These are phyloP conservation scores for Paspalum notatum DNA, from an alignment of 176 grass and related monocot genomes.

Conservation along the genomic window DNA sequence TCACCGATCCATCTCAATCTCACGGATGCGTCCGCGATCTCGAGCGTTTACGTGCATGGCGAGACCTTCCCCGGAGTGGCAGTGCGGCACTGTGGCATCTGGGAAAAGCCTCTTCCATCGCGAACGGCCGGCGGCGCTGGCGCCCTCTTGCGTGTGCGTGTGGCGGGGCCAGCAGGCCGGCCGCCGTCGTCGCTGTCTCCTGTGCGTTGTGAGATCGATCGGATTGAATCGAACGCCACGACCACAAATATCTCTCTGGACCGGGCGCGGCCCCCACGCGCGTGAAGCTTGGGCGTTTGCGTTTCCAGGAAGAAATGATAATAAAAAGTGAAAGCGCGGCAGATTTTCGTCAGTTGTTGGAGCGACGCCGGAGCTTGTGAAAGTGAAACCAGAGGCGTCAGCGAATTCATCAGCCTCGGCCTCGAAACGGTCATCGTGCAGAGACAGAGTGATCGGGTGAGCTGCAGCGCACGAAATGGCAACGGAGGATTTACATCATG, in stretches of 20 bases:
- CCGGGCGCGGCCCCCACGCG: not conserved
- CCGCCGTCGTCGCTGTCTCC: slow-evolving; percentile 23
- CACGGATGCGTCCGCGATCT: not conserved
- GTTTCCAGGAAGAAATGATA: not conserved
- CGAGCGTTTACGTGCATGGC: slow-evolving; percentile 2
- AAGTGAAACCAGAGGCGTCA: not conserved
- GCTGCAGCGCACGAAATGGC: not conserved
- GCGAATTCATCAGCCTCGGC: not conserved
- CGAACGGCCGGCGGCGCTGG: too few relatives aligned
- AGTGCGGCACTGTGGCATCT: not conserved
- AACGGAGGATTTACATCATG: slow-evolving; percentile 6
- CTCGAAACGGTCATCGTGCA: not conserved
- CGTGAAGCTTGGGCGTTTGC: not conserved
- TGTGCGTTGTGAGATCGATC: not conserved
- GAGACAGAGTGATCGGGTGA: not conserved
- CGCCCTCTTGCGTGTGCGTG: not conserved
- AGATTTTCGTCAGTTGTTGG: slow-evolving; percentile 22
- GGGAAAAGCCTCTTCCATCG: too few relatives aligned
- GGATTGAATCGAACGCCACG: not conserved
- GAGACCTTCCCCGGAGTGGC: not conserved
- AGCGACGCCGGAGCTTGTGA: not conserved
- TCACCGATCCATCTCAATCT: not conserved
- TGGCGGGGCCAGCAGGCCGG: not conserved
- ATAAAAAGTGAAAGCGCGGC: not conserved
- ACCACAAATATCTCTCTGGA: not conserved